Base-by-base conservation (phyloP, 768 basidiomycete genomes). In the Leccinellum luteum region DNA sequence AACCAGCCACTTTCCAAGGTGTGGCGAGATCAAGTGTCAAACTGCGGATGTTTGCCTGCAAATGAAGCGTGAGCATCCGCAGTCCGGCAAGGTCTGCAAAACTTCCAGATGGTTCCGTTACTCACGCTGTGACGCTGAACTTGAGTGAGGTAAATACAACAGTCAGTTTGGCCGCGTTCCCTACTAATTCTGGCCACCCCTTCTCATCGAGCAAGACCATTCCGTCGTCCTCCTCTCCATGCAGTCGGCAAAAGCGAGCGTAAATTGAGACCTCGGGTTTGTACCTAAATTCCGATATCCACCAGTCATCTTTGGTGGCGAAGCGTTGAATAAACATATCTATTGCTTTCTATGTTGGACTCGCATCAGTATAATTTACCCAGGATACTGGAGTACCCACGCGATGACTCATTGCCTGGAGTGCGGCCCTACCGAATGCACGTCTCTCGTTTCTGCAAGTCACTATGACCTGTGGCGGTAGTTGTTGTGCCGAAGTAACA, bases 201-300 rank as follows among this genome's bases (percentile, higher is more conserved):
- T 64, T 72, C 58, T 72, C 70, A 19, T 72, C 70, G 15, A 72
- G 51, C 30, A 57, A 23, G n/a, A 72, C 62, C 70, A 72, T 69
- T 17, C 66, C 70, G 0, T 72, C 72, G 52, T 72, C 70, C 6
- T 73, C 70, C 8, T 72, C 70, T 34, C 70, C 70, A 21, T 72
- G 70, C 44, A 68, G 47, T 30, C 70, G 70, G 55, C 64, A 73
- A 54, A 72, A 72, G 21, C 72, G 69, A 35, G 70, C 70, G 48
- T 73, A 72, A 27, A 72, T 68, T n/a, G 72, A 58, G 30, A 72
- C 70, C 47, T 72, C 72, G 6, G 70, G 70, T 52, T 73, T 72
- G 27, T 72, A 72, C 58, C 56, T 64, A 53, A 54, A 68, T 48
- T 72, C 70, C 35, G 70, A 73, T 70, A 72, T 66, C 72, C 72